A percentile compares a stretch with the other conserved stretches of the same genome.
Conservation (phyloP, 371 early-diverging fungal species). For the Rhizopus sp. region DNA sequence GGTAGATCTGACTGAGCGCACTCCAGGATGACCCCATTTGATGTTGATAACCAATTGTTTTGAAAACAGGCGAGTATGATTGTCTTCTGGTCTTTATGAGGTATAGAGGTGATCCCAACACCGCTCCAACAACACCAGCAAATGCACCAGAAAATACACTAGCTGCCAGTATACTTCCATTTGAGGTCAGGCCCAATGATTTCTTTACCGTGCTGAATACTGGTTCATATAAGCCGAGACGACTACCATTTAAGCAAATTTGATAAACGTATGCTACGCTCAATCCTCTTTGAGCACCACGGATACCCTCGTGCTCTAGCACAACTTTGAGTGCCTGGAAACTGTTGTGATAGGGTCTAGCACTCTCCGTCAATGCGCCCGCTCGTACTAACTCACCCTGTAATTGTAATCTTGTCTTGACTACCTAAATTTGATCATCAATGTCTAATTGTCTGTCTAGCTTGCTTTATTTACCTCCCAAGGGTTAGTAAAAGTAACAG, state of each 20-base stretch:
- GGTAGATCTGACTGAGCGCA: conserved; percentile 71
- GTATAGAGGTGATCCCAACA: conserved; percentile 86
- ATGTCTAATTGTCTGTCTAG: background rate
- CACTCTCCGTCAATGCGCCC: conserved; percentile 48
- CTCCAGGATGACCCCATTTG: conserved; percentile 69
- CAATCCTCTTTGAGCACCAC: conserved; percentile 90
- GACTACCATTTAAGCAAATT: conserved; percentile 88
- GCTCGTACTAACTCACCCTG: conserved; percentile 86
- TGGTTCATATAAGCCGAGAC: conserved; percentile 91
- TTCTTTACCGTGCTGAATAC: conserved; percentile 35
- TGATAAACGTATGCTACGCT: conserved; percentile 94
- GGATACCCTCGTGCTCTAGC: conserved; percentile 78
- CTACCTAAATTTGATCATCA: conserved; percentile 62
- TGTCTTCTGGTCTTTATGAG: conserved; percentile 96
- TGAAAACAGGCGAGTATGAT: conserved; percentile 74
- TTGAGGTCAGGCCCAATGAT: conserved; percentile 21
- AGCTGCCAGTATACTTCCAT: conserved; percentile 46
- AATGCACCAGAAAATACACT: conserved; percentile 67
- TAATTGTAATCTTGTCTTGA: conserved; percentile 94
- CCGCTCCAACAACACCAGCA: conserved; percentile 82
- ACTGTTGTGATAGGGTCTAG: conserved; percentile 76
- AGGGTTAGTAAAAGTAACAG: conserved; percentile 94
- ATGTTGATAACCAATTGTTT: conserved; percentile 90
- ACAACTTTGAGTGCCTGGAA: conserved; percentile 81
- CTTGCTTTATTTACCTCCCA: conserved; percentile 70